Percentiles rank a stretch among this genome's conserved stretches.
Evolutionary conservation across 257 asterid species (phyloP).

Genomic region (Solanum bulbocastanum): DNA sequence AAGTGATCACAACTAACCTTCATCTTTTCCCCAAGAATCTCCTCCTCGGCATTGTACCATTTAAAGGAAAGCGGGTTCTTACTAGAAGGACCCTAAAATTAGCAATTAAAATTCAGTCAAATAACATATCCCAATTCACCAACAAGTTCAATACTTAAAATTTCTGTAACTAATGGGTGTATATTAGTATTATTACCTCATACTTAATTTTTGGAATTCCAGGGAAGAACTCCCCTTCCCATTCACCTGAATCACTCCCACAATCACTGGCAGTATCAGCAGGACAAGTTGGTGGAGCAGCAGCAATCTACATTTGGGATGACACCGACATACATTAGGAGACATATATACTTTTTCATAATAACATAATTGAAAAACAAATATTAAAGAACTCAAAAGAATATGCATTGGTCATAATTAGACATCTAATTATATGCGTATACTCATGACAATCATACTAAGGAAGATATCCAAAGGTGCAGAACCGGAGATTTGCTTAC

Average conservation of each 20-base stretch:
- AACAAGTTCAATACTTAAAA: not conserved
- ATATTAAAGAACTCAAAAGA: not conserved
- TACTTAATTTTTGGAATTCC: conserved; percentile 69
- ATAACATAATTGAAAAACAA: not conserved
- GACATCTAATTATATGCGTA: not conserved
- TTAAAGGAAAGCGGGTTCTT: conserved; percentile 79
- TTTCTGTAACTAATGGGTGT: not conserved
- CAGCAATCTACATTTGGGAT: conserved; percentile 35
- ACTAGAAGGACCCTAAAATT: conserved; percentile 72
- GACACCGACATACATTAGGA: not conserved
- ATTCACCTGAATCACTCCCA: conserved; percentile 40
- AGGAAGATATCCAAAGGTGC: not conserved
- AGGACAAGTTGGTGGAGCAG: conserved; percentile 77
- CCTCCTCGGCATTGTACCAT: conserved; percentile 94
- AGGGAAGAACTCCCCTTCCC: conserved; percentile 86
- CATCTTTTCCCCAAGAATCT: conserved; percentile 88
- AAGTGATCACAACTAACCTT: conserved; percentile 37
- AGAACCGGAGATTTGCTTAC: conserved; percentile 16
- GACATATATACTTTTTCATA: not conserved
- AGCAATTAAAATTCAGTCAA: not conserved
- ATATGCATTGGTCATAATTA: not conserved
- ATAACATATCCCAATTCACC: not conserved
- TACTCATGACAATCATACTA: not conserved
- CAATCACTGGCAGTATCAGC: conserved; percentile 46
- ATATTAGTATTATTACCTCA: conserved; percentile 40